These are phyloP conservation scores for Lobosporangium transversale DNA, from an alignment of 192 early-diverging fungal species.

Conservation along the genomic window DNA sequence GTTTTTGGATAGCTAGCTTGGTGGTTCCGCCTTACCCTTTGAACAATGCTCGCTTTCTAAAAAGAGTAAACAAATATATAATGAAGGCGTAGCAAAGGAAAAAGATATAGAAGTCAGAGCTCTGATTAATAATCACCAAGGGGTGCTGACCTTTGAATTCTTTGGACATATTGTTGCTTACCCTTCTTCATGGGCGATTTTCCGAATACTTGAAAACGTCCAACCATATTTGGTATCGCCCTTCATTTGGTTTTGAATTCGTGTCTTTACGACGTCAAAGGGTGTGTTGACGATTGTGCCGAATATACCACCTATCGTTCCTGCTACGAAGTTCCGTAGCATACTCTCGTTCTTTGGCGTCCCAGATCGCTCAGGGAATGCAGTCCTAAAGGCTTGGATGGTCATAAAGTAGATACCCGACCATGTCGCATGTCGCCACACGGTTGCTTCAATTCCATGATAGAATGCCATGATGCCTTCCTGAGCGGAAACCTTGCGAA, in stretches of 20 bases:
- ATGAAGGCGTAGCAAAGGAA: too few species aligned
- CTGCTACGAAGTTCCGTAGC: constrained; percentile 85
- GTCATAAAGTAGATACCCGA: constrained; percentile 93
- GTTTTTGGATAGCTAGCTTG: too few species aligned
- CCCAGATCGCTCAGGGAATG: constrained; percentile 67
- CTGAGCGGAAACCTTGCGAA: constrained; percentile 75
- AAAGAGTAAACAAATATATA: not conserved
- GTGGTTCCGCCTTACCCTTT: constrained; percentile 73
- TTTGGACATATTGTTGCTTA: constrained; percentile 27
- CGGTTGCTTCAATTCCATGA: constrained; percentile 89
- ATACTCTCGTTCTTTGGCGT: constrained; percentile 74
- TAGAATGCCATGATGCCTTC: constrained; percentile 85
- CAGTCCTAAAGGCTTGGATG: constrained; percentile 70
- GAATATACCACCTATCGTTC: constrained; percentile 86
- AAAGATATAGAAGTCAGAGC: constrained; percentile 18
- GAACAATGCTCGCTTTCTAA: constrained; percentile 76
- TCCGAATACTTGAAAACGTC: constrained; percentile 74
- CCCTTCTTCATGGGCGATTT: constrained; percentile 88
- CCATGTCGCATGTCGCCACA: constrained; percentile 93
- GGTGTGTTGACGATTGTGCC: constrained; percentile 91
- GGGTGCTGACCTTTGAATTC: too few species aligned
- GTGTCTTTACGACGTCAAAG: constrained; percentile 95
- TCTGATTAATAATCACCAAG: too few species aligned
- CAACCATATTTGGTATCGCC: constrained; percentile 83
- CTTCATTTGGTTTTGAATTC: constrained; percentile 79